Base-by-base conservation (phyloP, 441 rosid species). In the Syzygium syzygioides region DNA sequence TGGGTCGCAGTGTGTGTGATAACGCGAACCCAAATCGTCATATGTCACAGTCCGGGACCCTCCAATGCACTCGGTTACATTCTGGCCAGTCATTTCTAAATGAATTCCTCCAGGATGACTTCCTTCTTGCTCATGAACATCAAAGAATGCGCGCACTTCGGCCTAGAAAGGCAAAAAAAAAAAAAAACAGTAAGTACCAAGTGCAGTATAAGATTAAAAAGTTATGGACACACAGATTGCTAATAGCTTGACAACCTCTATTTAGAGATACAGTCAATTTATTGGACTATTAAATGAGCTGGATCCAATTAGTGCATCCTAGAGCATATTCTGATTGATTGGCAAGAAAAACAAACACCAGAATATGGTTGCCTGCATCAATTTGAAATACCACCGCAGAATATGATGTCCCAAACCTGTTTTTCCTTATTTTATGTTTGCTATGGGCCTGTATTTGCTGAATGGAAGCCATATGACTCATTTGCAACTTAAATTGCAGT, bases 41-140 rank as follows among this genome's bases (percentile, higher is more conserved):
- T 32, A 88, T 85, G 90, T 88, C 87, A 88, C 87, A 5, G 90
- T 66, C 32, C 90, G 80, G 14, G 90, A 88, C n/a, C 90, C 90
- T 48, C 90, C 90, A 10, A 88, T 68, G 64, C 90, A 88, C 87
- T 88, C 90, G 45, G 90, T 88, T 57, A 88, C 90, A 53, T 88
- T 88, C 87, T 88, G 90, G 52, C 90, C 90, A 6, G 90, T 88
- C 90, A 88, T 88, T 71, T 88, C 90, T 37, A 88, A 87, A 86
- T 88, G 90, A 45, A 88, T 48, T 20, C 90, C 90, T 13, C 90
- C 90, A 37, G 90, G 87, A 80, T 88, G 90, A 85, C 90, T 88
- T 32, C 90, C 90, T 85, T 88, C 90, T 88, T 88, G 90, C 41
- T 88, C 90, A 45, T 88, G 90, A 64, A 88, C 90, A 55, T 88